Evolutionary conservation across 2,329 filamentous ascomycete genomes (phyloP), one percentile per base, ranked within the genome.

Genomic region (Remersonia thermophila): DNA sequence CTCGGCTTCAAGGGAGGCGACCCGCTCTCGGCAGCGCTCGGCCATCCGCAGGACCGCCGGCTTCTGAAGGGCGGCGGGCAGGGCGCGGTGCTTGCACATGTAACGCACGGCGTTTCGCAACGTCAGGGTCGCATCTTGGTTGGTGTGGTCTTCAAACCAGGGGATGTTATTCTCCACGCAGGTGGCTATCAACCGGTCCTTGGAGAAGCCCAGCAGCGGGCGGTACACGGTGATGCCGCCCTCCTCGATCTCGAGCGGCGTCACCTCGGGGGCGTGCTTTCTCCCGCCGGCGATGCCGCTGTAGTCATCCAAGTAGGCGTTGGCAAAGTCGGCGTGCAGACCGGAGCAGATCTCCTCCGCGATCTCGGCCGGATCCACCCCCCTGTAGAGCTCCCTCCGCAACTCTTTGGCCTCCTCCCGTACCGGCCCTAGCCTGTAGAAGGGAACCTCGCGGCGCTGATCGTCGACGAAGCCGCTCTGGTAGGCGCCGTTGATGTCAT

Each of bases 121-220:
- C 0, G 91, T 94, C 40, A 93, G 60, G 0, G 78, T 85, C 7
- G 66, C 69, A 49, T 95, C 81, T 12, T 65, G 57, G 51, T 98
- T 98, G 2, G 87, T 95, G 29, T 66, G 61, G 54, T 98, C 91
- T 53, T 91, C 83, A 44, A 85, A 83, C 81, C 84, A 96, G 1
- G 62, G 59, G 8, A 93, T 60, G 0, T 65, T 58, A 45, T 77
- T 69, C n/a, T 69, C 63, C 42, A 77, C 56, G 51, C 89, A 95
- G 0, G 83, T 86, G 2, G 75, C 73, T 30, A 80, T 67, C n/a
- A 95, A 65, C 26, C 78, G 65, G 34, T 73, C 66, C 59, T 96
- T 93, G 41, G 68, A 62, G 51, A 87, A 85, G 7, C 55, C 55
- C 7, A 93, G 61, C 32, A 91, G 58, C 3, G 84, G 84, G 7